Base-by-base conservation (phyloP, 768 basidiomycete species). In the Coprinopsis marcescibilis region DNA sequence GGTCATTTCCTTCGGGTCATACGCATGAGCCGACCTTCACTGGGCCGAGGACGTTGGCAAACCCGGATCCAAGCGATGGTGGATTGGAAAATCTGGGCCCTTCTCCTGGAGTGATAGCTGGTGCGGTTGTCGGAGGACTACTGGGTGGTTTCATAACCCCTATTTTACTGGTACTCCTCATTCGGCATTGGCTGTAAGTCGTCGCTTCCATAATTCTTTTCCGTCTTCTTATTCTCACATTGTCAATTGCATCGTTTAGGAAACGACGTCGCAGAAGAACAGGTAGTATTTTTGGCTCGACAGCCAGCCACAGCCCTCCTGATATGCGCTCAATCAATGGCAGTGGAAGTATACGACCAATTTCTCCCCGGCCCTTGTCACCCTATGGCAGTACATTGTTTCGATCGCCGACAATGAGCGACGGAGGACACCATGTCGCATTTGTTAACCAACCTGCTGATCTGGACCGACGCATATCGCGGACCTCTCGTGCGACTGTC, bases 121-220 rank as follows among this genome's bases (percentile, higher is more conserved):
- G 39, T 5, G 47, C 47, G 1, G 36, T 48, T 8, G 47, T 48
- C 17, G 47, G 47, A 8, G 47, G 47, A 12, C 30, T 48, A 11
- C 23, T 48, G 7, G 47, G 47, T 7, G 47, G 47, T 3, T 48
- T 48, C 40, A 4, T 48, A 1, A 15, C 40, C 20, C 47, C 47
- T 3, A 42, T 48, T 15, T 40, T 48, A 26, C 23, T 48, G 12
- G 39, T 48, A 11, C 23, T 48, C 4, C 20, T 48, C 3, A 26
- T 48, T 8, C 39, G 47, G 25, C 43, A 41, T 29, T 27, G 26
- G 21, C n/a, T 48, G 47, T 48, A 35, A 41, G 47, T 43, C 14
- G 15, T 21, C 4, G 26, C 12, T 19, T 24, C 15, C 27, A 3
- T 46, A 7, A 6, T 14, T 14, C 3, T 32, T 17, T 19, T 13